Evolutionary conservation across 495 filamentous ascomycete species (phyloP), one percentile per base, ranked within the genome.

Genomic region (Neurospora sp.): DNA sequence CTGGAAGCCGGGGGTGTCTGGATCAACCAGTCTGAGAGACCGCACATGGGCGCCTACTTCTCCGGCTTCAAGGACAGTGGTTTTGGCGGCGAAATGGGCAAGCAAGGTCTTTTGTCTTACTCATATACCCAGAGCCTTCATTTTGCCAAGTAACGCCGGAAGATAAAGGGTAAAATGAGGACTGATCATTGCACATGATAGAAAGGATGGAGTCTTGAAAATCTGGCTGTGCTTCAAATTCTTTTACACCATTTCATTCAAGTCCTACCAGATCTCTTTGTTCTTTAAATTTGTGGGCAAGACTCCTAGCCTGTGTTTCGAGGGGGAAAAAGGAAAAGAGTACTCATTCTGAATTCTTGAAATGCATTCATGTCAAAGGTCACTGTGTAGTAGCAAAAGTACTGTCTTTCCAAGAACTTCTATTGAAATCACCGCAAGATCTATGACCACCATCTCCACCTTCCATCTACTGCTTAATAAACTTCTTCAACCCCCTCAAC

Each of bases 401-500:
- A 3, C 16, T 62, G 27, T 66, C 54, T 66, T 27, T 66, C 54
- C 54, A 66, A 66, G 1, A 35, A 7, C 5, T 3, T 66, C 54
- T 66, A 16, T 66, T 66, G 5, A 16, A 9, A 18, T 37, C 5
- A 35, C 18, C 2, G 27, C 54, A 31, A 66, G 54, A 66, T 35
- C 54, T 35, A 31, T 31, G 31, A 8, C 23, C 54, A 35, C 1
- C 14, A 18, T n/a, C n/a, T n/a, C n/a, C n/a, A n/a, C n/a, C n/a
- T n/a, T n/a, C n/a, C n/a, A n/a, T 41, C 4, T 73, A 80, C 39
- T 78, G 72, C 78, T 81, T 72, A 60, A 89, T 93, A 79, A 91
- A 97, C 84, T 91, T 91, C 87, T 90, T 97, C 86, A 99, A 79
- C 23, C 91, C 93, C 74, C 94, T 87, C 76, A 99, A 80, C 77